Conservation (phyloP, 768 basidiomycete genomes). For the Termitomyces sp. region DNA sequence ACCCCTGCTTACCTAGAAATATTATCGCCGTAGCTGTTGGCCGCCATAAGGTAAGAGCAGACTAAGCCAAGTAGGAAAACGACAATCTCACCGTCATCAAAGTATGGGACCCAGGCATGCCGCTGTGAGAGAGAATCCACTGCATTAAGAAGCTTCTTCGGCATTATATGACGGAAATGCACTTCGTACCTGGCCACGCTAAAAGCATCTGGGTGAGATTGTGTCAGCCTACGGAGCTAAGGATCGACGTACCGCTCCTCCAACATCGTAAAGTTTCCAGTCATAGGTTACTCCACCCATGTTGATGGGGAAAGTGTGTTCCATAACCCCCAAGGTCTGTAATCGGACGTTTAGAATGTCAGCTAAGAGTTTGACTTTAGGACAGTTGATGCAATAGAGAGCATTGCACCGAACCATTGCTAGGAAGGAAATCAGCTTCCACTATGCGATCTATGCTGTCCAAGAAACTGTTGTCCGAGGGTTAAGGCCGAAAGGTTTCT, state of each 20-base stretch:
- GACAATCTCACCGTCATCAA: conserved; percentile 68
- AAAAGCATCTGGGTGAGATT: conserved; percentile 5
- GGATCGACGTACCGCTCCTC: conserved; percentile 63
- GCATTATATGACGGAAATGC: background rate
- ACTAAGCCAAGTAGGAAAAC: conserved; percentile 14
- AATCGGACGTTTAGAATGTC: conserved; percentile 79
- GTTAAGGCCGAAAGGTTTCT: conserved; percentile 2
- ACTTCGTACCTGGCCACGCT: conserved; percentile 61
- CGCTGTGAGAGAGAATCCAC: conserved; percentile 40
- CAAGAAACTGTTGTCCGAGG: conserved; percentile 53
- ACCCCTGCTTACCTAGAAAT: conserved; percentile 49
- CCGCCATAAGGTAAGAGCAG: background rate
- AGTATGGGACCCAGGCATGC: conserved; percentile 82
- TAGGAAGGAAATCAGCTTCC: conserved; percentile 67
- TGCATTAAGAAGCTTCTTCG: background rate
- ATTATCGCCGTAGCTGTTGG: conserved; percentile 75
- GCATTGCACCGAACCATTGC: conserved; percentile 46
- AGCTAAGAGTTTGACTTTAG: conserved; percentile 36
- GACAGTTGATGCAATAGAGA: background rate
- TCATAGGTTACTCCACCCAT: conserved; percentile 62
- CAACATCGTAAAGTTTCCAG: conserved; percentile 84
- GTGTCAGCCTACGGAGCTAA: conserved; percentile 7
- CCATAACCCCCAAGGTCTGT: conserved; percentile 77
- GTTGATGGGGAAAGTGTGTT: conserved; percentile 70
- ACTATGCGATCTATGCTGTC: conserved; percentile 63